Base-by-base conservation (phyloP, 1,139 yeast genomes). In the Saccharomycopsis hybrid region DNA sequence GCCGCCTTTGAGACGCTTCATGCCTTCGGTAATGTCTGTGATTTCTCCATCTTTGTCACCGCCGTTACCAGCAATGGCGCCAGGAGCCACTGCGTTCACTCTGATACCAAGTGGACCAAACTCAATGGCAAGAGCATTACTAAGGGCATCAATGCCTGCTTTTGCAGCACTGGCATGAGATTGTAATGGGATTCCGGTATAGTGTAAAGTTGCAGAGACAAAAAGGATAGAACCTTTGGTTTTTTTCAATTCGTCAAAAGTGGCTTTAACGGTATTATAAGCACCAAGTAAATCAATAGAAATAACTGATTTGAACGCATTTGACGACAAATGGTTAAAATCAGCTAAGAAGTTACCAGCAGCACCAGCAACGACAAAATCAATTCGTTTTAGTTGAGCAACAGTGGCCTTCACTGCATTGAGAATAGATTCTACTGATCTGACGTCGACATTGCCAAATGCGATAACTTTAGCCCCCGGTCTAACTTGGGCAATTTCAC, bases 261-360 rank as follows among this genome's bases (percentile, higher is more conserved):
- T 73, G 1, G 95, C 96, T 69, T 89, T 89, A 48, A 80, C 85
- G 2, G 96, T 86, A 65, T 89, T 89, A 70, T 73, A 88, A 9
- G 95, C 81, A 2, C 97, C 97, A 43, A 88, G 66, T 49, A 89
- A 69, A 64, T 90, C 97, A 56, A 90, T 90, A 40, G 80, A 81
- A 29, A 88, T 74, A 31, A 90, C 97, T 0, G 94, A 74, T 64
- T 84, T 82, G 73, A 90, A 90, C 2, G 96, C 97, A 60, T 87
- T 87, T 38, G 89, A 65, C 1, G 94, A 83, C 56, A 89, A 69
- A 59, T 81, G 82, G 60, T 82, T 81, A 65, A 89, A 80, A 63
- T 87, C 94, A 35, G 89, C 72, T 56, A 90, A 66, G 61, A 89
- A 90, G 70, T 89, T 89, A 4, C 97, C 97, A 3, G 97, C 97